Evolutionary conservation across 208 protist species (phyloP).

Genomic region (Leishmania aethiopica): DNA sequence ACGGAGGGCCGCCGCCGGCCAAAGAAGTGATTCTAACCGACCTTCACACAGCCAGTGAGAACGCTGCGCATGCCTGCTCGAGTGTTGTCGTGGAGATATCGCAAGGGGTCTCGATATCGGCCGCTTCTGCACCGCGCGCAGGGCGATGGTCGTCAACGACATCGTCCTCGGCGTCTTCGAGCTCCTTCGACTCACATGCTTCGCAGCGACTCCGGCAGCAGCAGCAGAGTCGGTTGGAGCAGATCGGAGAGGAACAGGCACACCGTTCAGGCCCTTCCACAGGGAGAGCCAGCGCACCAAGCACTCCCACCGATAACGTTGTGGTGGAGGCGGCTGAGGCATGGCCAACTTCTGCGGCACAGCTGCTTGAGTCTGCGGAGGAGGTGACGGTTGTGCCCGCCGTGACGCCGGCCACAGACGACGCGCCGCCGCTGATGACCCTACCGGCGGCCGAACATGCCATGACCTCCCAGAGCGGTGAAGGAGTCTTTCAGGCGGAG

Average conservation of each 20-base stretch:
- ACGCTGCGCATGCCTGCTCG: not conserved
- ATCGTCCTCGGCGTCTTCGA: not conserved
- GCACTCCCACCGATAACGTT: not conserved
- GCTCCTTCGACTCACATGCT: not conserved
- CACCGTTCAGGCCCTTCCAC: not conserved
- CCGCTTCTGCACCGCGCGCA: not conserved
- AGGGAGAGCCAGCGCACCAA: not conserved
- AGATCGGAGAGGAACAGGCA: not conserved
- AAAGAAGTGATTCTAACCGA: not conserved
- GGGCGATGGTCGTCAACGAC: not conserved
- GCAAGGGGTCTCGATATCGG: not conserved
- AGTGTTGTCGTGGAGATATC: too few relatives aligned
- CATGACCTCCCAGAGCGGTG: not conserved
- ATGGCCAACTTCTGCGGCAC: not conserved
- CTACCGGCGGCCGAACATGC: too few relatives aligned
- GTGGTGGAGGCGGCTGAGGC: not conserved
- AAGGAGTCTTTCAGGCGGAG: not conserved
- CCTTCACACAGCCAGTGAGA: not conserved
- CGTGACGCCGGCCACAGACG: not conserved
- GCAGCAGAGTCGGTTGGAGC: not conserved
- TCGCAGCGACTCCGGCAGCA: not conserved
- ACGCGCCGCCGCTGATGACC: not conserved
- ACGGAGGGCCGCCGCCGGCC: not conserved
- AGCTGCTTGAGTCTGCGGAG: slow-evolving; percentile 10
- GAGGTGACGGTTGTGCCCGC: slow-evolving; percentile 8